Evolutionary conservation across 1,284 basidiomycete species (phyloP).

Genomic region (Malassezia cuniculi): DNA sequence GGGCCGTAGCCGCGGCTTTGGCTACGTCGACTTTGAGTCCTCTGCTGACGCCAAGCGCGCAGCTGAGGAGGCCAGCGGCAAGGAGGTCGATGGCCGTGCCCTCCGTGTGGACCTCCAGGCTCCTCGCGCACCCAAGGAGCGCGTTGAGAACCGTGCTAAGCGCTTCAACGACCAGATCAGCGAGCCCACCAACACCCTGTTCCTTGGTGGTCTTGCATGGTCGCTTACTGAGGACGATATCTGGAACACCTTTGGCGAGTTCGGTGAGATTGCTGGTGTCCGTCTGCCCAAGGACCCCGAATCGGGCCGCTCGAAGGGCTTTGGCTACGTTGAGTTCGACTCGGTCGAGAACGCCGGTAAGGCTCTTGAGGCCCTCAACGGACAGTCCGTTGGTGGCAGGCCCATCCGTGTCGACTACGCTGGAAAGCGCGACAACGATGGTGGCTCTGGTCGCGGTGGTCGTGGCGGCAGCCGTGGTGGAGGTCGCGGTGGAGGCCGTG

Average conservation of each 20-base stretch:
- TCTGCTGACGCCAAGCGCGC: constrained; percentile 51
- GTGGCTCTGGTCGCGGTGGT: constrained; percentile 50
- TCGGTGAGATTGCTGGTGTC: constrained; percentile 75
- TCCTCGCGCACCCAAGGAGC: constrained; percentile 53
- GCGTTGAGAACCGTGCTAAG: constrained; percentile 60
- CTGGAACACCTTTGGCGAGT: constrained; percentile 83
- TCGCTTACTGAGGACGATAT: constrained; percentile 67
- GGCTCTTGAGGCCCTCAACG: constrained; percentile 59
- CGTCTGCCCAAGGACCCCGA: constrained; percentile 88
- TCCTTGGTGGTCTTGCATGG: constrained; percentile 83
- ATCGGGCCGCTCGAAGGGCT: constrained; percentile 80
- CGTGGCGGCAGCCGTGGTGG: background rate
- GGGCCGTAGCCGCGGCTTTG: constrained; percentile 53
- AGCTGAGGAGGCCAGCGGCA: constrained; percentile 59
- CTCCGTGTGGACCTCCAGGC: constrained; percentile 74
- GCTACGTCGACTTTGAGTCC: constrained; percentile 72
- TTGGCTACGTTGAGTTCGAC: constrained; percentile 89
- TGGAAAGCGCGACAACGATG: constrained; percentile 50
- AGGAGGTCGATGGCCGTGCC: constrained; percentile 77
- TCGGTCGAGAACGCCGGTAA: constrained; percentile 67
- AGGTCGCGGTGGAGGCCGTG: constrained; percentile 45
- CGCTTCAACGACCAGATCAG: constrained; percentile 53
- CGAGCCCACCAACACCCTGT: constrained; percentile 64
- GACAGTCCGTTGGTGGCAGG: constrained; percentile 71
- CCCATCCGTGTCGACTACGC: constrained; percentile 75